A percentile compares a stretch with the other conserved stretches of the same genome.
Evolutionary conservation across 75 land plant genomes (phyloP).

Genomic region (Cryptomeria japonica): DNA sequence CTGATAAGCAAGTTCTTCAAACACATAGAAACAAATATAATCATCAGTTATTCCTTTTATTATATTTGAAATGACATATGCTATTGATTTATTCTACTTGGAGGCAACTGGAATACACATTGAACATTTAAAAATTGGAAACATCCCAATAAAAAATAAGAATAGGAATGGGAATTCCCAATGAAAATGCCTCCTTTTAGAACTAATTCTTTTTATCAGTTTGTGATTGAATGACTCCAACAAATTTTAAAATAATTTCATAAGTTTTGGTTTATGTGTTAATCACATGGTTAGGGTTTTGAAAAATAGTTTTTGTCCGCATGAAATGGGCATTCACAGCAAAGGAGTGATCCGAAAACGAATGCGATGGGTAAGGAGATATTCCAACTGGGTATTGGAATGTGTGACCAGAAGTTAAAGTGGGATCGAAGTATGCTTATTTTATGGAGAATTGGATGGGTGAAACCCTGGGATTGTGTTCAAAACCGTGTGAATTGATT

Average conservation of each 20-base stretch:
- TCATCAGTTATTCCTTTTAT: no score
- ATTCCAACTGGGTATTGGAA: neutral
- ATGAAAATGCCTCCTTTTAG: neutral
- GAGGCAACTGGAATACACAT: no score
- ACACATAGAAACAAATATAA: no score
- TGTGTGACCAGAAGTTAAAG: neutral
- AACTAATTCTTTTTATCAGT: neutral
- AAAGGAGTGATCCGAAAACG: neutral
- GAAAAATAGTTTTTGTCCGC: neutral
- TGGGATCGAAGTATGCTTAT: neutral
- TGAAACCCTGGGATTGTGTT: neutral
- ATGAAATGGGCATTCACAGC: neutral
- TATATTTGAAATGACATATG: neutral
- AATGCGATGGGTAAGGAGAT: neutral
- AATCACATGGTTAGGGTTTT: no score
- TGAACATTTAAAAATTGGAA: neutral
- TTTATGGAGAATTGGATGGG: neutral
- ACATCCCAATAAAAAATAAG: neutral
- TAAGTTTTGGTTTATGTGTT: no score
- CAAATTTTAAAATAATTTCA: neutral
- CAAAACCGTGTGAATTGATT: neutral
- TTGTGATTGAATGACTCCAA: neutral
- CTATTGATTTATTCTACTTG: no score
- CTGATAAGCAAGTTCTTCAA: no score
- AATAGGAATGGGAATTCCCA: no score